Conservation (phyloP, 352 stramenopile species). For the Peronospora tabacina region DNA sequence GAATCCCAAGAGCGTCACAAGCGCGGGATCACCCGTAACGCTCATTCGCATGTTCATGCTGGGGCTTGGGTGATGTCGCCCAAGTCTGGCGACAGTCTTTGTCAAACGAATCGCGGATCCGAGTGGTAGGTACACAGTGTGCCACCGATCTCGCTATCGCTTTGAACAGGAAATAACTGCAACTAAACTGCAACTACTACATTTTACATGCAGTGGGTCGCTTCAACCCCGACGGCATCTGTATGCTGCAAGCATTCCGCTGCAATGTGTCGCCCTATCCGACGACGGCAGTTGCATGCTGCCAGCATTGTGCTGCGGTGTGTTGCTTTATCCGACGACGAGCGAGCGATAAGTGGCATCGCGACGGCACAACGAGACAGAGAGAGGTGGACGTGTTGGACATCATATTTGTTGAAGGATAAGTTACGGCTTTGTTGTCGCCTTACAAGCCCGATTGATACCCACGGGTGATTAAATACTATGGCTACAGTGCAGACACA, state of each 20-base stretch:
- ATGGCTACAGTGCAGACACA: neutral
- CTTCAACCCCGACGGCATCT: no score
- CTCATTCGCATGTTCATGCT: neutral
- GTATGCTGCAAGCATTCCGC: no score
- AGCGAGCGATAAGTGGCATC: neutral
- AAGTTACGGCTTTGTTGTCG: constrained; percentile 17
- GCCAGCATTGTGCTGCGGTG: neutral
- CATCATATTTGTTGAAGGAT: constrained; percentile 12
- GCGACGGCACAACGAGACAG: constrained; percentile 18
- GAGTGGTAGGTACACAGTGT: constrained; percentile 3
- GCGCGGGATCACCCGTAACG: constrained; percentile 6
- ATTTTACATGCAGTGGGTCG: neutral
- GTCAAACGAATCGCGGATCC: constrained; percentile 17
- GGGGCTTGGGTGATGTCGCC: constrained; percentile 7
- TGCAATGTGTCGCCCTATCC: no score
- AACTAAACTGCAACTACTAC: constrained; percentile 7
- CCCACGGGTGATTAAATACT: constrained; percentile 31
- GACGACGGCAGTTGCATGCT: neutral
- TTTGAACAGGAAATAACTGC: constrained; percentile 12
- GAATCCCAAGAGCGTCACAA: constrained; percentile 15
- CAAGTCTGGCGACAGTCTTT: neutral
- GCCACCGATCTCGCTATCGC: constrained; percentile 2
- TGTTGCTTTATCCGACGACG: neutral
- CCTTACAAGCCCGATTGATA: neutral
- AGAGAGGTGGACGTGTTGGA: constrained; percentile 10